Evolutionary conservation across 106 monocot genomes (phyloP).

Genomic region (Cymbidium sinense): DNA sequence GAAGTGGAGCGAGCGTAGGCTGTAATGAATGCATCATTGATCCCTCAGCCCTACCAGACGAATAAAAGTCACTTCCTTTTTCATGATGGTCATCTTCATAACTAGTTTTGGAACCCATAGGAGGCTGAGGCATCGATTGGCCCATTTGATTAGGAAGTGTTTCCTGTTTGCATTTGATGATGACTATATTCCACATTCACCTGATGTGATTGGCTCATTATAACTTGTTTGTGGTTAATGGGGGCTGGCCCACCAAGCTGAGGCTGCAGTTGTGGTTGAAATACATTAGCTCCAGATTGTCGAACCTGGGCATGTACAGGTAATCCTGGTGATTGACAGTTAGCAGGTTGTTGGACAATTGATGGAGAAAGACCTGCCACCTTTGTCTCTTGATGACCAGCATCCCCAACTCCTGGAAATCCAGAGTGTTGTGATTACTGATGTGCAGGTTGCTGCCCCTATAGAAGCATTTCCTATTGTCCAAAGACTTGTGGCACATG

Average conservation of each 20-base stretch:
- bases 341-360: constrained; percentile 20
- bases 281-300: no score
- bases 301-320: no score
- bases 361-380: constrained; percentile 15
- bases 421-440: constrained; percentile 14
- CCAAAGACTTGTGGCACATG: no score
- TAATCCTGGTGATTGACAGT: constrained; percentile 27
- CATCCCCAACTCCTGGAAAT: constrained; percentile 20
- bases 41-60: constrained; percentile 21
- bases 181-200: no score
- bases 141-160: constrained; percentile 27
- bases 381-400: no score
- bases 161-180: no score
- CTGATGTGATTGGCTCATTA: not conserved
- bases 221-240: constrained; percentile 1
- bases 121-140: constrained; percentile 15
- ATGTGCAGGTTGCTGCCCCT: constrained; percentile 4
- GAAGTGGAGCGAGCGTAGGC: no score
- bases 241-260: constrained; percentile 18
- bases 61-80: constrained; percentile 24
- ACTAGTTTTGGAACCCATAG: constrained; percentile 17
- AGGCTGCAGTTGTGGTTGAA: constrained; percentile 15
- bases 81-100: constrained; percentile 26
- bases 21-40: no score
- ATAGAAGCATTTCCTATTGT: constrained; percentile 4